A percentile compares a stretch with the other conserved stretches of the same genome.
Evolutionary conservation across 2,329 filamentous ascomycete species (phyloP).

Genomic region (Cladophialophora psammophila): DNA sequence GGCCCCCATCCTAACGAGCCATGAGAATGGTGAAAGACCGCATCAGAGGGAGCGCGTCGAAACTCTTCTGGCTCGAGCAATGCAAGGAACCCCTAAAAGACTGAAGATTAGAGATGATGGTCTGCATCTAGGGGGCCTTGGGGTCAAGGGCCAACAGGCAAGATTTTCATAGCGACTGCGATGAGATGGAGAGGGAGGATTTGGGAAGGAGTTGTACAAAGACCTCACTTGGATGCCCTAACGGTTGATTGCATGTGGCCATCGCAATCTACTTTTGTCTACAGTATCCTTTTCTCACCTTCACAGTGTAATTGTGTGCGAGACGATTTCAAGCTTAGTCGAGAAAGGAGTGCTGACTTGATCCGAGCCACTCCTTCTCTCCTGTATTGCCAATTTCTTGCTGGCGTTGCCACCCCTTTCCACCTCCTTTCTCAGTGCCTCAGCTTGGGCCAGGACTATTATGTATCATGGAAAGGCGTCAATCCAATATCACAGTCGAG

Average conservation of each 20-base stretch:
- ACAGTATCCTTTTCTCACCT: neutral
- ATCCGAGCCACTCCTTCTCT: slow-evolving; percentile 8
- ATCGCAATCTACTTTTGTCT: neutral
- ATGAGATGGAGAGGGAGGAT: neutral
- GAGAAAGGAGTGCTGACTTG: slow-evolving; percentile 12
- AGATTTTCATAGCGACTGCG: neutral
- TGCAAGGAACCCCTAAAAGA: neutral
- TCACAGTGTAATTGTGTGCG: neutral
- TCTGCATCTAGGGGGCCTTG: neutral
- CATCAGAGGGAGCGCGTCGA: neutral
- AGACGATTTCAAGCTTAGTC: neutral
- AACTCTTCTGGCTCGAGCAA: neutral
- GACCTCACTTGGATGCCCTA: neutral
- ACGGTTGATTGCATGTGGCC: neutral
- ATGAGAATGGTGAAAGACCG: neutral
- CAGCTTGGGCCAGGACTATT: neutral
- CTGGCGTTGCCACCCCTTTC: slow-evolving; percentile 9
- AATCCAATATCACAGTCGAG: slow-evolving; percentile 12
- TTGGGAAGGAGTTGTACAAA: neutral
- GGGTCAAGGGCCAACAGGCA: neutral
- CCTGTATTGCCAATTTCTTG: neutral
- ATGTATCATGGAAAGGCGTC: neutral
- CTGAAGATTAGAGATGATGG: neutral
- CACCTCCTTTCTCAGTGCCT: neutral
- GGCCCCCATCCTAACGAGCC: neutral